Evolutionary conservation across 1,284 basidiomycete genomes (phyloP).

Genomic region (Thecaphora frezii): DNA sequence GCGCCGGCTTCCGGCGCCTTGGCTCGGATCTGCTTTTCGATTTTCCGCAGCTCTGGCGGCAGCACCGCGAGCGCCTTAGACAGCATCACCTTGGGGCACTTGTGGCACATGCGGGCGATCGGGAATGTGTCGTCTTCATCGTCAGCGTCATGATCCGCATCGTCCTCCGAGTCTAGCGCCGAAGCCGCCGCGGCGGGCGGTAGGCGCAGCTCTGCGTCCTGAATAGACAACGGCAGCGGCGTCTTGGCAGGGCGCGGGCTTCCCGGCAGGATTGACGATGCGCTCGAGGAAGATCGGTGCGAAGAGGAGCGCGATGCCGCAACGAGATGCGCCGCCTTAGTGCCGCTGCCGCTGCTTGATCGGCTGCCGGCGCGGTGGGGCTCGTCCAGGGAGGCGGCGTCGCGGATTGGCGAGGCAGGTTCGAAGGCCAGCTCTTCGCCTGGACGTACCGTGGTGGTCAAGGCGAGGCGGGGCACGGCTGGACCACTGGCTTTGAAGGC

Average conservation of each 20-base stretch:
- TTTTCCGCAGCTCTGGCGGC: conserved; percentile 50
- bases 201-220: neutral
- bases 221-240: neutral
- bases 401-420: conserved; percentile 1
- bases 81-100: conserved; percentile 45
- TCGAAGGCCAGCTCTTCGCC: neutral
- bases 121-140: conserved; percentile 45
- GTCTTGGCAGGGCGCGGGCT: neutral
- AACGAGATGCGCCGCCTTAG: neutral
- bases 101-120: conserved; percentile 51
- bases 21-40: conserved; percentile 41
- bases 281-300: neutral
- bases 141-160: conserved; percentile 13
- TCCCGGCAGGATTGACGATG: neutral
- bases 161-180: neutral
- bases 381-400: neutral
- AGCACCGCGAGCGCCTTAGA: conserved; percentile 42
- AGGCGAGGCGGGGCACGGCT: conserved; percentile 5
- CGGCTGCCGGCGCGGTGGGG: neutral
- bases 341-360: too few species aligned
- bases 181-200: neutral
- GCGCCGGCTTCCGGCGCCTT: conserved; percentile 13
- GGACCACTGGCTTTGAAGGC: conserved; percentile 29
- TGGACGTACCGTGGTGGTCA: neutral
- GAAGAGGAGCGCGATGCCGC: conserved; percentile 2